A percentile compares a stretch with the other conserved stretches of the same genome.
Evolutionary conservation across 192 early-diverging fungal genomes (phyloP).

Genomic region (Backusella macrospora): DNA sequence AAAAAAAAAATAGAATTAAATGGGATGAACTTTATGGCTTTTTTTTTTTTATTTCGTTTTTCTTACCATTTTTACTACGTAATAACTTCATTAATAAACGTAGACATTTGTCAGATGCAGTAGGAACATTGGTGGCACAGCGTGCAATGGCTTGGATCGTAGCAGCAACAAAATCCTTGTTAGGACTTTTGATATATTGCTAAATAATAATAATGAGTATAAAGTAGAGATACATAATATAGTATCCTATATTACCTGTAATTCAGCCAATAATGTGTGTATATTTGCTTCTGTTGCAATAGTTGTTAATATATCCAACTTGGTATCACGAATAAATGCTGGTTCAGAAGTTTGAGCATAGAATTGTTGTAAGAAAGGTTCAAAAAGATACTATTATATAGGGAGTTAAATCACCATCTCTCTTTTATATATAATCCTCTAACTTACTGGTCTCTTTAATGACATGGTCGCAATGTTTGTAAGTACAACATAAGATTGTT

Average conservation of each 20-base stretch:
- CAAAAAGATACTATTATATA: constrained; percentile 59
- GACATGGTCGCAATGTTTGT: constrained; percentile 80
- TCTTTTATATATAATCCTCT: not conserved
- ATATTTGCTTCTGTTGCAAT: constrained; percentile 73
- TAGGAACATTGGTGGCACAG: constrained; percentile 60
- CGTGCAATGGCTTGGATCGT: constrained; percentile 66
- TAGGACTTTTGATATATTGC: constrained; percentile 70
- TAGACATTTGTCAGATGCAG: constrained; percentile 56
- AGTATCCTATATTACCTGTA: constrained; percentile 54
- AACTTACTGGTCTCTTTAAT: constrained; percentile 57
- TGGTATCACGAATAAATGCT: constrained; percentile 74
- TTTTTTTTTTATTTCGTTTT: constrained; percentile 13
- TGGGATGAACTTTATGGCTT: not conserved
- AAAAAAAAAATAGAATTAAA: not conserved
- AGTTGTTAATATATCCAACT: constrained; percentile 81
- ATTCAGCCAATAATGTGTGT: constrained; percentile 68
- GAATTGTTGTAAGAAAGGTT: constrained; percentile 76
- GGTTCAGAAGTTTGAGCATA: constrained; percentile 81
- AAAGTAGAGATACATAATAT: too few species aligned
- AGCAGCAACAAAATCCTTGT: constrained; percentile 65
- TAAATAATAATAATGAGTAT: constrained; percentile 26
- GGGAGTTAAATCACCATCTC: not conserved
- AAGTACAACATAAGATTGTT: constrained; percentile 78
- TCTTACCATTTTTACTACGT: constrained; percentile 61
- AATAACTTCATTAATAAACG: constrained; percentile 58